phyloP scores from a whole-genome alignment of 352 stramenopile species.

The Globisporangium polare region DNA sequence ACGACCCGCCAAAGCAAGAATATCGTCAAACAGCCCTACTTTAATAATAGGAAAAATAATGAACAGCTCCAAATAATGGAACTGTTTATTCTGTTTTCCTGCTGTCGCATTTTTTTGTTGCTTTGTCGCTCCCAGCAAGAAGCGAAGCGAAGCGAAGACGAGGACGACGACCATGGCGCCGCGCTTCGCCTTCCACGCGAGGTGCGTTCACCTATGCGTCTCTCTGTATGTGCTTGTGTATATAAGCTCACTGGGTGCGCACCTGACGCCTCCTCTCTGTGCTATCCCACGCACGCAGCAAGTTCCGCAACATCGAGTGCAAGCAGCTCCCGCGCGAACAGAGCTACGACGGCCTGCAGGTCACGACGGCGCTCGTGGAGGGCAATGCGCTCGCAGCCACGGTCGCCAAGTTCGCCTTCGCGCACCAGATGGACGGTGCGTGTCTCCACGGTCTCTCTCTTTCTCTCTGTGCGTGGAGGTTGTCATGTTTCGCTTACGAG shows the following conservation, averaged over 20 bases:
- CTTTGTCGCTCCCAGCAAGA: no score
- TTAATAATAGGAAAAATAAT: no score
- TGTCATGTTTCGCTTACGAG: background rate
- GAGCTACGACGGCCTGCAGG: conserved; percentile 65
- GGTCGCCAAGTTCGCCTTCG: conserved; percentile 47
- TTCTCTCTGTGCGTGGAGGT: background rate
- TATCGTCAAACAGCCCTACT: no score
- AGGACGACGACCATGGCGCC: conserved; percentile 29
- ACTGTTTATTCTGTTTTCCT: no score
- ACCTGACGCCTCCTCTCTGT: background rate
- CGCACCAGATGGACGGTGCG: conserved; percentile 56
- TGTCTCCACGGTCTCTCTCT: background rate
- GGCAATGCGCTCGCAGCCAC: conserved; percentile 44
- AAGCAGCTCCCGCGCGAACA: conserved; percentile 40
- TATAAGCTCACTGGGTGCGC: background rate
- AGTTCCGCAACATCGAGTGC: conserved; percentile 81
- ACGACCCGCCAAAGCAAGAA: no score
- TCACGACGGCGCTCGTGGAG: conserved; percentile 38
- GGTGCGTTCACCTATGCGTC: conserved; percentile 13
- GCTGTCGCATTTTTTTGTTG: no score
- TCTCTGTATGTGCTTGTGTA: background rate
- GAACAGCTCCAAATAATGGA: no score
- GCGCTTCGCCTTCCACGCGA: conserved; percentile 47
- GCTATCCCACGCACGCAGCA: conserved; percentile 28
- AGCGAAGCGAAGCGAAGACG: background rate